Percentiles rank a stretch among this genome's conserved stretches.
Conservation (phyloP, 192 early-diverging fungal genomes). For the Umbelopsis isabellina region DNA sequence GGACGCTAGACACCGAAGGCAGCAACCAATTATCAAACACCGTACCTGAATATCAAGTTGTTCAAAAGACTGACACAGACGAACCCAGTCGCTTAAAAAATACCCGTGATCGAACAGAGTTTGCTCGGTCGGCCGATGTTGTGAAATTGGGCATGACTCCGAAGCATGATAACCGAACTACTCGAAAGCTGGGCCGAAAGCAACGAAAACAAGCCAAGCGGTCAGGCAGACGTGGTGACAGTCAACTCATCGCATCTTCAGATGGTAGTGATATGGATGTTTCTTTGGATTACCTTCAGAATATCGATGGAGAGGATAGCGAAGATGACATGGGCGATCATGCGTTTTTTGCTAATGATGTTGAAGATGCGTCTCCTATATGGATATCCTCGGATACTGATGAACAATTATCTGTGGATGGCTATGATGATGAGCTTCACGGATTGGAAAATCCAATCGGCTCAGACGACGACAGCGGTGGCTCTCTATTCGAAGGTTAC, state of each 20-base stretch:
- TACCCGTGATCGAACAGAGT: not conserved
- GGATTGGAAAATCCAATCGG: too few species aligned
- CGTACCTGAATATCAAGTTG: not conserved
- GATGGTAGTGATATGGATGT: slow-evolving; percentile 3
- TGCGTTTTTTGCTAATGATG: not conserved
- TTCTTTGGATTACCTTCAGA: not conserved
- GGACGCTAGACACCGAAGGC: not conserved
- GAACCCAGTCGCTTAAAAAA: not conserved
- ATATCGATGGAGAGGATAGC: not conserved
- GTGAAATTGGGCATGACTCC: not conserved
- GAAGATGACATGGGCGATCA: not conserved
- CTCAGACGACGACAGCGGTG: not conserved
- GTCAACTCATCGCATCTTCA: not conserved
- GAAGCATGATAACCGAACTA: not conserved
- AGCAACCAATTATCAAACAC: not conserved
- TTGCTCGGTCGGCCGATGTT: not conserved
- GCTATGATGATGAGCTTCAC: too few species aligned
- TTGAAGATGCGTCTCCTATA: not conserved
- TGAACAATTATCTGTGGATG: too few species aligned
- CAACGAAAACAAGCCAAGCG: slow-evolving; percentile 3
- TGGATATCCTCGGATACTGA: not conserved
- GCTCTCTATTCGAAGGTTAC: not conserved
- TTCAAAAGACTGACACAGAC: not conserved
- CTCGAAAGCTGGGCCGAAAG: not conserved
- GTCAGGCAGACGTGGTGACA: not conserved